Conservation (phyloP, 2,329 filamentous ascomycete genomes). For the Ascocoryne sarcoides region DNA sequence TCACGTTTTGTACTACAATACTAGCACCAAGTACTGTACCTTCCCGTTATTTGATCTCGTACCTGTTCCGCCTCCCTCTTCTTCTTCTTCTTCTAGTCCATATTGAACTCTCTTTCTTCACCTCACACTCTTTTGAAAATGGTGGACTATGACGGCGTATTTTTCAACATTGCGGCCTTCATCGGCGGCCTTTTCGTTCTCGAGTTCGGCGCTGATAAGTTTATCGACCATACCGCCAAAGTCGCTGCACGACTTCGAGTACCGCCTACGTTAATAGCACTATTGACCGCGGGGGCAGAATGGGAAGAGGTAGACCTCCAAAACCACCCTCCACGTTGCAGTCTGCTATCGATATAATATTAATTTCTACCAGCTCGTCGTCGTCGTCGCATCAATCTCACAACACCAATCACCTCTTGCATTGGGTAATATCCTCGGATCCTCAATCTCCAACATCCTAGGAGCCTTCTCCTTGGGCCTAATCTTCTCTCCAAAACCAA, state of each 20-base stretch:
- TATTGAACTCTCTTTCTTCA: no score
- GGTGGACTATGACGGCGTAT: conserved; percentile 12
- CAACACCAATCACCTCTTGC: conserved; percentile 39
- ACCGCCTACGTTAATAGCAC: conserved; percentile 38
- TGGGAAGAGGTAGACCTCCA: conserved; percentile 41
- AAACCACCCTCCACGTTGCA: background rate
- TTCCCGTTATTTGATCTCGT: no score
- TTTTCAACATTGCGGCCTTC: conserved; percentile 36
- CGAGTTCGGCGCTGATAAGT: conserved; percentile 43
- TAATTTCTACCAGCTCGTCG: conserved; percentile 32
- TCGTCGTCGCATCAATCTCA: conserved; percentile 39
- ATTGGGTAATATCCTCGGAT: conserved; percentile 46
- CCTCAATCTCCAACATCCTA: conserved; percentile 45
- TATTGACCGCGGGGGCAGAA: conserved; percentile 45
- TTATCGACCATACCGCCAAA: conserved; percentile 41
- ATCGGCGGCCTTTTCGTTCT: conserved; percentile 39
- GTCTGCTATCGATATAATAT: conserved; percentile 1
- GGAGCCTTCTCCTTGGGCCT: conserved; percentile 47
- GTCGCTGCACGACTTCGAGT: conserved; percentile 37
- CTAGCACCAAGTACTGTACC: no score
- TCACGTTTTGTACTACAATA: no score
- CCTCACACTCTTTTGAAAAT: conserved; percentile 6
- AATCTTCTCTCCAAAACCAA: conserved; percentile 31
- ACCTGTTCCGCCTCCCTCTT: no score
- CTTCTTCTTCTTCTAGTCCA: no score